These are phyloP conservation scores for Lachnellula suecica DNA, from an alignment of 2,329 filamentous ascomycete species.

Conservation along the genomic window DNA sequence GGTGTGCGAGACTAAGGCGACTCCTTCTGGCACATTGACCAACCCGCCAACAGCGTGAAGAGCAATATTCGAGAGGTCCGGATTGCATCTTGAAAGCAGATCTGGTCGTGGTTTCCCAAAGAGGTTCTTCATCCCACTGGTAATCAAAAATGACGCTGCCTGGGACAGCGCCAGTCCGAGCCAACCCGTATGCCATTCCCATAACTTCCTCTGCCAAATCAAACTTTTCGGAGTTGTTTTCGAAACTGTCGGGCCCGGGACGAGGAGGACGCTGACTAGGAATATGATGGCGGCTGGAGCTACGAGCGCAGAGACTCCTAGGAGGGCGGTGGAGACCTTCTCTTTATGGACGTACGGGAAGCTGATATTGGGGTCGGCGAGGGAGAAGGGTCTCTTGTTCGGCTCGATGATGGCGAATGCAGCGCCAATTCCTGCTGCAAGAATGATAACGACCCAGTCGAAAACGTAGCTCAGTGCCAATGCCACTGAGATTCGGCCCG, in stretches of 20 bases:
- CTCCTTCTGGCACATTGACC: constrained; percentile 46
- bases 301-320: constrained; percentile 62
- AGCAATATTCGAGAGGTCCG: constrained; percentile 64
- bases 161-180: constrained; percentile 76
- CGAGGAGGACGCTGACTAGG: constrained; percentile 65
- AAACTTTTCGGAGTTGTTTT: constrained; percentile 60
- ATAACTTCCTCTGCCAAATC: constrained; percentile 79
- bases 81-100: constrained; percentile 69
- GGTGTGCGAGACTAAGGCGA: constrained; percentile 68
- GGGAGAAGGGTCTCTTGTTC: constrained; percentile 69
- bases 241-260: constrained; percentile 70
- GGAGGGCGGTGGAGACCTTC: constrained; percentile 66
- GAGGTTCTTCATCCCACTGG: constrained; percentile 79
- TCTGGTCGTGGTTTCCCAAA: constrained; percentile 66
- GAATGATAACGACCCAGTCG: constrained; percentile 71
- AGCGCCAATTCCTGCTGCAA: constrained; percentile 57
- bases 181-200: constrained; percentile 87
- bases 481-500: constrained; percentile 21
- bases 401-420: constrained; percentile 60
- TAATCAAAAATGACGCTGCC: constrained; percentile 74
- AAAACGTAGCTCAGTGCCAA: constrained; percentile 66
- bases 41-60: constrained; percentile 64
- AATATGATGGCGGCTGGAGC: constrained; percentile 68
- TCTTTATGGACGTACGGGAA: constrained; percentile 72
- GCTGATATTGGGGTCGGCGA: constrained; percentile 72